Percentiles rank a stretch among this genome's conserved stretches.
These are phyloP conservation scores for Brassica rapa DNA, from an alignment of 345 rosid species.

Conservation along the genomic window DNA sequence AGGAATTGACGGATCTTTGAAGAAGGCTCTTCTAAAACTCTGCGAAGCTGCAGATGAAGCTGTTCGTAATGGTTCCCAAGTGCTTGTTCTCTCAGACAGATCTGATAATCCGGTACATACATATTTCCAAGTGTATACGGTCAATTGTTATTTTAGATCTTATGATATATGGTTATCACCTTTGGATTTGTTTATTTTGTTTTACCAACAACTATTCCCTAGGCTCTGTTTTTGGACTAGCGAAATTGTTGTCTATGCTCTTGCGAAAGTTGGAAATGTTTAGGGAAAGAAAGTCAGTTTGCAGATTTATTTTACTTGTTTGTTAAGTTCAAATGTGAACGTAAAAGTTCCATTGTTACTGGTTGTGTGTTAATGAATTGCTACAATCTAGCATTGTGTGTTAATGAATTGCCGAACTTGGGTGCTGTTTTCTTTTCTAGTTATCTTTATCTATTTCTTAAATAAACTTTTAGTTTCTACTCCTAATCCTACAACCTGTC, in stretches of 20 bases:
- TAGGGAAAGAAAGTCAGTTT: conserved; percentile 3
- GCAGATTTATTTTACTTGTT: neutral
- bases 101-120: conserved; percentile 74
- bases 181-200: neutral
- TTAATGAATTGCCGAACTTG: too few relatives aligned
- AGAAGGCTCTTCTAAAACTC: conserved; percentile 65
- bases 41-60: conserved; percentile 99
- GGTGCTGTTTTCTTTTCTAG: too few relatives aligned
- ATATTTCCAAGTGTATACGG: conserved; percentile 18
- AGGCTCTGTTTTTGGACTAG: conserved; percentile 7
- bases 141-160: conserved; percentile 10
- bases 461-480: neutral
- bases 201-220: neutral
- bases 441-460: neutral
- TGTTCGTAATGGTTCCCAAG: conserved; percentile 89
- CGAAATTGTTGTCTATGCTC: conserved; percentile 9
- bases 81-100: conserved; percentile 91
- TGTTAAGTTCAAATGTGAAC: conserved; percentile 9
- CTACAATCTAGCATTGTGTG: neutral
- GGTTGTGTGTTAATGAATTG: conserved; percentile 5
- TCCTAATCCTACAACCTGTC: neutral
- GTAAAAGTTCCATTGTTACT: conserved; percentile 8
- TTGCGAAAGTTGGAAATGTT: neutral
- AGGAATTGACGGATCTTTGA: conserved; percentile 90
- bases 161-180: conserved; percentile 17